Base-by-base conservation (phyloP, 2,329 filamentous ascomycete species). In the Capronia coronata region DNA sequence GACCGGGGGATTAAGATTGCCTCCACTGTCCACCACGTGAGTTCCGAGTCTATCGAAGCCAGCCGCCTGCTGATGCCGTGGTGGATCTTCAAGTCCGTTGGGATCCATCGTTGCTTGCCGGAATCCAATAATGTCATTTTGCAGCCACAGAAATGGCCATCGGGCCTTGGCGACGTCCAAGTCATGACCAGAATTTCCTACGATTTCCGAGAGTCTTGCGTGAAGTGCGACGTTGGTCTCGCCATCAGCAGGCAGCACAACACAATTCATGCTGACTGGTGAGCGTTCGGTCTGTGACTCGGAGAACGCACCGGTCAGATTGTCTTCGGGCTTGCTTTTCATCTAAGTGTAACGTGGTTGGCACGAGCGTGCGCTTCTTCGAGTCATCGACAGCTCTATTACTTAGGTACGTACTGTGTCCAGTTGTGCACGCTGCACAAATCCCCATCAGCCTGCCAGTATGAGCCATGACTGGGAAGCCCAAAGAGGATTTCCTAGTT, bases 101-200 rank as follows among this genome's bases (percentile, higher is more conserved):
- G 25, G 46, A 30, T 22, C 21, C 21, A 29, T 19, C 10, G 13
- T 14, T 19, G 16, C 23, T 32, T 46, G 16, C 45, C 6, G 18
- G 30, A 23, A 13, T 10, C 30, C 9, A 34, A 34, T 34, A 34
- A 34, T 50, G 43, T 50, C 48, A 51, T 47, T 32, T 16, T 51
- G 43, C 49, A 25, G 23, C 35, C 25, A 21, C 30, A 38, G 9
- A 30, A 3, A 23, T 18, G 34, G 32, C 18, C 16, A 19, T 42
- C 19, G 39, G 22, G 18, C 38, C 49, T 52, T 48, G 49, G 49
- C 49, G 18, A 43, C 19, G 19, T 19, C 43, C 37, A 35, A 16
- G 44, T 40, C 40, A 29, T 16, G 43, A 49, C 48, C 52, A 40
- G 22, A 47, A 27, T 30, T 52, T 47, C 52, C 52, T 55, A 41